phyloP scores from a whole-genome alignment of 1,139 yeast genomes.

The Zygosaccharomyces pseudobailii region DNA sequence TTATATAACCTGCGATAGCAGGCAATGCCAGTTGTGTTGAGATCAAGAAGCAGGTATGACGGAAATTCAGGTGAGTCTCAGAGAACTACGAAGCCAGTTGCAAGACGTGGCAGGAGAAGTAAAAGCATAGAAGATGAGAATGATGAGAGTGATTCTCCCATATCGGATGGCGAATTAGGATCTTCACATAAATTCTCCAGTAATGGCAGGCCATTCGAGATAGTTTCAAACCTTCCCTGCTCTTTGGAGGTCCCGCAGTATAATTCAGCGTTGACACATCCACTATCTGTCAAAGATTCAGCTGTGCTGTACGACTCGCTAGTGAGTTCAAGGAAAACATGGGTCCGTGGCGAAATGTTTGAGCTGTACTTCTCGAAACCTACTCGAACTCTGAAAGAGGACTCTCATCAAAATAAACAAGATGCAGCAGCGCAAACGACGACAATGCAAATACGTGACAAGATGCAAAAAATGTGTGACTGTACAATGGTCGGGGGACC shows the following conservation, averaged over 20 bases:
- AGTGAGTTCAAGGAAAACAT: slow-evolving; percentile 67
- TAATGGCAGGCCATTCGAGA: slow-evolving; percentile 38
- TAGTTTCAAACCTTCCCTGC: slow-evolving; percentile 66
- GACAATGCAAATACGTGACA: slow-evolving; percentile 54
- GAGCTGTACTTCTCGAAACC: slow-evolving; percentile 70
- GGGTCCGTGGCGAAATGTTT: slow-evolving; percentile 72
- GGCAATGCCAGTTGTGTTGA: slow-evolving; percentile 10
- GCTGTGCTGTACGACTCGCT: slow-evolving; percentile 69
- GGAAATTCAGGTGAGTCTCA: background rate
- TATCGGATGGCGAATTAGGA: slow-evolving; percentile 6
- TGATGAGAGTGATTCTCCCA: slow-evolving; percentile 11
- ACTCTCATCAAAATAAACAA: slow-evolving; percentile 1
- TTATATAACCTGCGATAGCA: background rate
- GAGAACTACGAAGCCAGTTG: slow-evolving; percentile 1
- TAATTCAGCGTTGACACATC: slow-evolving; percentile 48
- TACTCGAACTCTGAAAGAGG: slow-evolving; percentile 17
- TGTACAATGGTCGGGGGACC: slow-evolving; percentile 73
- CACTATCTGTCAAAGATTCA: slow-evolving; percentile 67
- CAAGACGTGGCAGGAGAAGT: slow-evolving; percentile 12
- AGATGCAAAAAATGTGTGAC: slow-evolving; percentile 85
- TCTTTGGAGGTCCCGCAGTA: slow-evolving; percentile 60
- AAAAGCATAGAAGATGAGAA: slow-evolving; percentile 11
- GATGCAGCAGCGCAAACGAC: slow-evolving; percentile 8
- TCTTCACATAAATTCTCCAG: slow-evolving; percentile 1
- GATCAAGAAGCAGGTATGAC: slow-evolving; percentile 9